Evolutionary conservation across 306 rosid species (phyloP).

Genomic region (Fragaria iinumae): DNA sequence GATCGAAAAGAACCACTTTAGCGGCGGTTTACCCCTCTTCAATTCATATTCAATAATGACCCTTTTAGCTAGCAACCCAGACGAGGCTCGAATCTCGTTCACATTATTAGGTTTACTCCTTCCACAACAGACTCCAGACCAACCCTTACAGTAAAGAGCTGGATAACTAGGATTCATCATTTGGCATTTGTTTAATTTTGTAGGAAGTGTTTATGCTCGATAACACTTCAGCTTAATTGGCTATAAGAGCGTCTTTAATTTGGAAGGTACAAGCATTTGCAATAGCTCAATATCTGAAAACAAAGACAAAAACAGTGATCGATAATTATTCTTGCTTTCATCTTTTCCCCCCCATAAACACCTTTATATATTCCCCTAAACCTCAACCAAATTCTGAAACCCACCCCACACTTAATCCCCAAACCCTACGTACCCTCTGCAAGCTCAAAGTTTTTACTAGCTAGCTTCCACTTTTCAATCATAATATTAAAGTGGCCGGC

Average conservation of each 20-base stretch:
- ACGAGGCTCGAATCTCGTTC: not conserved
- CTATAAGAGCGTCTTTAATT: too few relatives aligned
- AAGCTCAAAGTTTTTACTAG: not conserved
- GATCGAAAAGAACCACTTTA: not conserved
- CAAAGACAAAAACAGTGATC: not conserved
- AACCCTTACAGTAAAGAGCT: not conserved
- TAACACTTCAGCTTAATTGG: not conserved
- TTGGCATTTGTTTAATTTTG: not conserved
- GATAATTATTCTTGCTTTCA: not conserved
- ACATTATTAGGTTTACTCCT: not conserved
- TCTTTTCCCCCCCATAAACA: not conserved
- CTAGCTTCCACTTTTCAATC: not conserved
- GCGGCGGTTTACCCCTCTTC: not conserved
- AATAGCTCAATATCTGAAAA: not conserved
- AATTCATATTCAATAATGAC: not conserved
- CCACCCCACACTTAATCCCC: not conserved
- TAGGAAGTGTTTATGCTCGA: not conserved
- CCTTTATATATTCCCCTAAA: constrained; percentile 1
- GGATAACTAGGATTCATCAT: not conserved
- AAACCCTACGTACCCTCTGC: not conserved
- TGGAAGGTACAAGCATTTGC: too few relatives aligned
- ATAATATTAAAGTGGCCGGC: not conserved
- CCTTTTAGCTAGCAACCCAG: not conserved
- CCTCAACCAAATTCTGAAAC: constrained; percentile 5
- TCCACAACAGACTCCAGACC: not conserved